A percentile compares a stretch with the other conserved stretches of the same genome.
Conservation (phyloP, 2,329 filamentous ascomycete species). For the Venturia aucupariae region DNA sequence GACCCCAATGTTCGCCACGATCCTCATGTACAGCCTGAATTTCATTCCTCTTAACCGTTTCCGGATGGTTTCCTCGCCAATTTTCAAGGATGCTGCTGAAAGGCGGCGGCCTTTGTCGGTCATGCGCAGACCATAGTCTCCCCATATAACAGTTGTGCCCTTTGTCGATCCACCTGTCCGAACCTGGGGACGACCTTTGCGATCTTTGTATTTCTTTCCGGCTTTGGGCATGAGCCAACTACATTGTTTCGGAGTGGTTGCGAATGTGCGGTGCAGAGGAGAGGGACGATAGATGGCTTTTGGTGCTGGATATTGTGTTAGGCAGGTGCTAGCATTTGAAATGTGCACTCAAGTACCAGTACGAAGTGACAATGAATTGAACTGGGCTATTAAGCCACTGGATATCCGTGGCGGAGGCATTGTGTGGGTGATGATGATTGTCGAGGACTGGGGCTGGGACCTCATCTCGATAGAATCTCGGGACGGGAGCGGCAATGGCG, state of each 20-base stretch:
- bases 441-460: background rate
- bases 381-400: slow-evolving; percentile 12
- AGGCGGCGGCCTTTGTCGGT: slow-evolving; percentile 87
- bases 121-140: slow-evolving; percentile 91
- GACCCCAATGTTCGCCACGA: slow-evolving; percentile 88
- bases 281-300: background rate
- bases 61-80: slow-evolving; percentile 90
- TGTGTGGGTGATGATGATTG: background rate
- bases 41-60: slow-evolving; percentile 79
- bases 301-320: slow-evolving; percentile 8
- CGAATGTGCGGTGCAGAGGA: slow-evolving; percentile 51
- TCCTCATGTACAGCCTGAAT: slow-evolving; percentile 84
- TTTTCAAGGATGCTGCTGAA: slow-evolving; percentile 74
- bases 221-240: slow-evolving; percentile 78
- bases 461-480: no score
- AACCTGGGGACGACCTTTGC: slow-evolving; percentile 79
- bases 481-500: background rate
- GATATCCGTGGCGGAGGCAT: slow-evolving; percentile 13
- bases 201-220: slow-evolving; percentile 76
- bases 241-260: slow-evolving; percentile 51
- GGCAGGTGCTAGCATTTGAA: background rate
- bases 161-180: slow-evolving; percentile 83
- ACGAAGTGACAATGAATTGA: slow-evolving; percentile 9
- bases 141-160: slow-evolving; percentile 93
- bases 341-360: background rate